These are phyloP conservation scores for Lathyrus sativus DNA, from an alignment of 306 rosid species.

Conservation along the genomic window DNA sequence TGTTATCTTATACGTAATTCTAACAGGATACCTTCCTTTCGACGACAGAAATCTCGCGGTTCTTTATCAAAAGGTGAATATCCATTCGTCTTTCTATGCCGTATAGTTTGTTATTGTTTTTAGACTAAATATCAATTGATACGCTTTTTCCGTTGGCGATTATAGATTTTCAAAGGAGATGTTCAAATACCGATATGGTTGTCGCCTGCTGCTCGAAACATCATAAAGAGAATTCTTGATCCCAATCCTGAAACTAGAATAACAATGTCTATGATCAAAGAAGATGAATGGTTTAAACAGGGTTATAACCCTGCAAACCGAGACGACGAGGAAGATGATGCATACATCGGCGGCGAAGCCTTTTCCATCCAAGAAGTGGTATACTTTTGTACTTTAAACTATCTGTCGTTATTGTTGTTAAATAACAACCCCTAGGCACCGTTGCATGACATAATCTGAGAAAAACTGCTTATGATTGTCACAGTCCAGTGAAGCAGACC, in stretches of 20 bases:
- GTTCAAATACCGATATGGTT: constrained; percentile 69
- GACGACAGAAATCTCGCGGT: constrained; percentile 87
- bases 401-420: not conserved
- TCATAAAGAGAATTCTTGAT: constrained; percentile 75
- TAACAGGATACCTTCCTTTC: constrained; percentile 87
- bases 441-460: not conserved
- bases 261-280: constrained; percentile 64
- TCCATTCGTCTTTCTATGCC: not conserved
- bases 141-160: not conserved
- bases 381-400: constrained; percentile 15
- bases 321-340: constrained; percentile 67
- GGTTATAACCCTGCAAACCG: constrained; percentile 54
- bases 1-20: constrained; percentile 81
- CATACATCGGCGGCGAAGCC: constrained; percentile 50
- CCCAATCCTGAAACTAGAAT: constrained; percentile 71
- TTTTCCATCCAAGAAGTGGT: constrained; percentile 59
- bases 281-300: constrained; percentile 76
- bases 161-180: constrained; percentile 76
- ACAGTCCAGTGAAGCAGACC: constrained; percentile 57
- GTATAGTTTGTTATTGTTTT: constrained; percentile 3
- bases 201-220: constrained; percentile 61
- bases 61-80: constrained; percentile 80
- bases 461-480: constrained; percentile 24
- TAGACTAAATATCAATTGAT: not conserved
- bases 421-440: not conserved